Evolutionary conservation across 108 stramenopile species (phyloP).

Genomic region (Skeletonema costatum): DNA sequence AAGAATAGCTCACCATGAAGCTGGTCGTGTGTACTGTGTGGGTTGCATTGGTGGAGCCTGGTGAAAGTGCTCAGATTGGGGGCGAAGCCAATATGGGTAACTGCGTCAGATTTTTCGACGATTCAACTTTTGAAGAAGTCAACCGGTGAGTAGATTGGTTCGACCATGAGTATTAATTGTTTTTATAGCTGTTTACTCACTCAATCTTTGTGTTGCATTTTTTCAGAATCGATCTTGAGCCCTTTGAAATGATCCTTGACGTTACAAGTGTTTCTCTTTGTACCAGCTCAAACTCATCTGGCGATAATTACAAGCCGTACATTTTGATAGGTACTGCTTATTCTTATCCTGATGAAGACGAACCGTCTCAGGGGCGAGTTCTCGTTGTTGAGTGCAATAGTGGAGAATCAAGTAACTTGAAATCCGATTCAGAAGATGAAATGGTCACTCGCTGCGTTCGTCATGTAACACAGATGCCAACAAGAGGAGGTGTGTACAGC

Average conservation of each 20-base stretch:
- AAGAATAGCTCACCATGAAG: constrained; percentile 84
- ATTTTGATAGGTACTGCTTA: constrained; percentile 94
- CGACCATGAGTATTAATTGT: not conserved
- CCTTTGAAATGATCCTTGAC: constrained; percentile 82
- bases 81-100: constrained; percentile 78
- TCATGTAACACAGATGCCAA: constrained; percentile 68
- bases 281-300: constrained; percentile 27
- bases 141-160: constrained; percentile 49
- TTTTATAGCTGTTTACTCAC: not conserved
- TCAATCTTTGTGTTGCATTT: not conserved
- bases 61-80: constrained; percentile 51
- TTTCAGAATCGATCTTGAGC: constrained; percentile 79
- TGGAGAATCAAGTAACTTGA: constrained; percentile 23
- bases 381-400: constrained; percentile 81
- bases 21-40: constrained; percentile 80
- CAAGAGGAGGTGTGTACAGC: constrained; percentile 79
- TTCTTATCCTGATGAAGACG: constrained; percentile 90
- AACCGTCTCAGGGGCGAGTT: constrained; percentile 81
- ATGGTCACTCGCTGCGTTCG: constrained; percentile 43
- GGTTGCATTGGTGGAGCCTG: constrained; percentile 80
- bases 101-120: constrained; percentile 89
- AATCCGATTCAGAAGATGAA: constrained; percentile 24
- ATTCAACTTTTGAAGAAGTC: constrained; percentile 87
- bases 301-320: constrained; percentile 52
- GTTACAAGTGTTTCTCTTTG: constrained; percentile 60